Conservation (phyloP, 83 land plant species). For the Diphasiastrum complanatum region DNA sequence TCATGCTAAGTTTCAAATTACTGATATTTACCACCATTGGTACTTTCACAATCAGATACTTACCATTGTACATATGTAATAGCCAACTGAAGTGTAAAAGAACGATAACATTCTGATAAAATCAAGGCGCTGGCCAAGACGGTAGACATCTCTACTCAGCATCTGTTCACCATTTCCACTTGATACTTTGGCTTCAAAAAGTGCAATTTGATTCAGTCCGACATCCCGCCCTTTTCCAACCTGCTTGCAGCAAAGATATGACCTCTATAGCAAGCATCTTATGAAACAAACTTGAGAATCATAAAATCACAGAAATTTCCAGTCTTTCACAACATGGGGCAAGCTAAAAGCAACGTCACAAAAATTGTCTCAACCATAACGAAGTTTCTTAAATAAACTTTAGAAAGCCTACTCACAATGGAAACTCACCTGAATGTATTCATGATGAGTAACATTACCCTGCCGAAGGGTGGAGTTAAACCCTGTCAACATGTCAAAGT, state of each 20-base stretch:
- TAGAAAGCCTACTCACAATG: background rate
- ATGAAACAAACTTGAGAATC: background rate
- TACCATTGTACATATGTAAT: conserved; percentile 88
- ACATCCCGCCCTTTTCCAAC: conserved; percentile 98
- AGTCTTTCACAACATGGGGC: too few relatives aligned
- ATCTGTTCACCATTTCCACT: conserved; percentile 98
- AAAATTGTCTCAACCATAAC: too few relatives aligned
- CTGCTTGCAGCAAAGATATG: conserved; percentile 26
- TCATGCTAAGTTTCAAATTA: too few relatives aligned
- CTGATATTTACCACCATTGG: too few relatives aligned
- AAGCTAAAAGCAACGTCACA: too few relatives aligned
- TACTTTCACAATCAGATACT: background rate
- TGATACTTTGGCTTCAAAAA: conserved; percentile 85
- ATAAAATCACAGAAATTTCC: too few relatives aligned
- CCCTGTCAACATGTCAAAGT: conserved; percentile 37
- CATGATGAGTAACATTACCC: conserved; percentile 92
- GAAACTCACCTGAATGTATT: conserved; percentile 75
- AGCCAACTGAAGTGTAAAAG: conserved; percentile 87
- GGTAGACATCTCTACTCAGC: conserved; percentile 78
- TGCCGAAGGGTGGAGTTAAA: conserved; percentile 89
- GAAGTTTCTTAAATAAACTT: too few relatives aligned
- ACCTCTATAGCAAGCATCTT: too few relatives aligned
- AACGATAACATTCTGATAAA: conserved; percentile 92
- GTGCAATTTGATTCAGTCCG: conserved; percentile 77
- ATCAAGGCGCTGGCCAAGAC: conserved; percentile 89